These are phyloP conservation scores for Rubus idaeus DNA, from an alignment of 306 rosid genomes.

Conservation along the genomic window DNA sequence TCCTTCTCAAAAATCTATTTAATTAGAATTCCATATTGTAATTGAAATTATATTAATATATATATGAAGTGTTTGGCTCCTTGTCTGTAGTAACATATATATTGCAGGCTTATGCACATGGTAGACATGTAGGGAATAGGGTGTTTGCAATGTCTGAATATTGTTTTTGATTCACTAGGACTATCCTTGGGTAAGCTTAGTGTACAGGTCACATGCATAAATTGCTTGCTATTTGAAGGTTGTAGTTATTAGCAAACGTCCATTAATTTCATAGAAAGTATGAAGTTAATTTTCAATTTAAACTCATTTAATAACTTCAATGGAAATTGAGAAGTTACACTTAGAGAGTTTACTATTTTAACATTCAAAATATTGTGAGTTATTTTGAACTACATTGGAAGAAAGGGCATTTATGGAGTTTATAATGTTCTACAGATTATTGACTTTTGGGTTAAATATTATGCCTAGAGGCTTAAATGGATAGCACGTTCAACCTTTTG, in stretches of 20 bases:
- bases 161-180: not conserved
- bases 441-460: not conserved
- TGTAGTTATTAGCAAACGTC: not conserved
- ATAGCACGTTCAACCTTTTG: constrained; percentile 27
- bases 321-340: not conserved
- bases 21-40: not conserved
- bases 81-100: not conserved
- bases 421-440: not conserved
- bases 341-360: not conserved
- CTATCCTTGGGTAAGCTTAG: not conserved
- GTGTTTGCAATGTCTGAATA: not conserved
- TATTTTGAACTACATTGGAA: not conserved
- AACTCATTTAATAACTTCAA: not conserved
- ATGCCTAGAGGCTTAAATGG: constrained; percentile 2
- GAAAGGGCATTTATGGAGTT: not conserved
- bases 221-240: not conserved
- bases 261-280: not conserved
- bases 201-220: not conserved
- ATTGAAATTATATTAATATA: not conserved
- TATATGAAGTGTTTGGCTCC: not conserved
- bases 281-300: not conserved
- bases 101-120: not conserved
- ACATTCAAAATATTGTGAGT: not conserved
- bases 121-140: not conserved
- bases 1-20: not conserved